phyloP scores from a whole-genome alignment of 192 early-diverging fungal species.

The Backusella mclennaniae region DNA sequence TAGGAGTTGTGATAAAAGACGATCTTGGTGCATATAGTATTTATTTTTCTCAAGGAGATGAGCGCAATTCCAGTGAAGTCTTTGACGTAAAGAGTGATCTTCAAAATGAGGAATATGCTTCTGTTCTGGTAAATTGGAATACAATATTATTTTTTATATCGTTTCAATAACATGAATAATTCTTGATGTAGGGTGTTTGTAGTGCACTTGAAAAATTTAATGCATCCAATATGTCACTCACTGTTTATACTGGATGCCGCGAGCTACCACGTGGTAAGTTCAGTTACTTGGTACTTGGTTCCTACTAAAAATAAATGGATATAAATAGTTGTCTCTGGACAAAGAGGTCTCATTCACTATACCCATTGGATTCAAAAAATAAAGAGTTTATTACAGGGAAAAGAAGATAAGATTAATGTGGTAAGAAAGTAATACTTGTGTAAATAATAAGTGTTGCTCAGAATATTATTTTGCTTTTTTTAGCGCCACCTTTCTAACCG shows the following conservation, averaged over 20 bases:
- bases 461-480: neutral
- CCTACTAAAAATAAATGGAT: neutral
- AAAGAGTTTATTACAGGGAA: neutral
- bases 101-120: neutral
- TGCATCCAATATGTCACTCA: neutral
- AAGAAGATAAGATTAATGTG: neutral
- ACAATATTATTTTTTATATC: neutral
- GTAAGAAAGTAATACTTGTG: neutral
- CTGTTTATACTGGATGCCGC: neutral
- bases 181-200: neutral
- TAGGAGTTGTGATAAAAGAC: neutral
- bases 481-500: neutral
- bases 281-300: neutral
- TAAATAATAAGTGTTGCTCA: neutral
- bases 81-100: neutral
- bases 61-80: neutral
- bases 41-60: neutral
- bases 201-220: conserved; percentile 5
- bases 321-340: neutral
- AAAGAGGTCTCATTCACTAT: neutral
- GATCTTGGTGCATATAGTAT: neutral
- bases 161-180: neutral
- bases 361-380: neutral
- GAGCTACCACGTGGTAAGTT: conserved; percentile 4
- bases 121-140: neutral